Base-by-base conservation (phyloP, 1,139 yeast species). In the Candida sp. region DNA sequence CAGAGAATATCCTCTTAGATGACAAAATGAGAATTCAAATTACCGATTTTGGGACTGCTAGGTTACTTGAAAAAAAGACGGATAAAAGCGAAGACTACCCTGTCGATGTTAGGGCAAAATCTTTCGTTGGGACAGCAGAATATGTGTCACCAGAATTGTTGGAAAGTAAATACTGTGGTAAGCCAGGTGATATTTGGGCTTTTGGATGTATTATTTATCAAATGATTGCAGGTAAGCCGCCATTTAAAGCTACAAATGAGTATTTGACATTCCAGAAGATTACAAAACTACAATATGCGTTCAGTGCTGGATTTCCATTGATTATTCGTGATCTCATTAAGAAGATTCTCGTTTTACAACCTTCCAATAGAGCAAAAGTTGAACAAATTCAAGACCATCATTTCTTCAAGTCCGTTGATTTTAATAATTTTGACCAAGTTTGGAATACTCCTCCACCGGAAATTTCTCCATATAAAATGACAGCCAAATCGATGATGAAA, bases 111-210 rank as follows among this genome's bases (percentile, higher is more conserved):
- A 55, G 80, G 50, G 82, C 80, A 4, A 81, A 84, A 12, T 84
- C 91, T 0, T 86, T 86, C 64, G 95, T 86, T 5, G 95, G 95
- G 0, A 93, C 99, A 2, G 96, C 96, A 0, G 85, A 80, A 49
- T 80, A 80, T 49, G 93, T 86, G 2, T 82, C 90, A 0, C 95
- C 95, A 0, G 95, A 87, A 55, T 61, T 87, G 33, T 64, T 87
- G 41, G 81, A 82, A 44, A 75, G 71, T 54, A 86, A 86, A 55
- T 79, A 81, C 50, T 84, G 90, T 58, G 87, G 88, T 11, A 82
- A 79, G 53, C 84, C 85, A 22, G 82, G 90, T 39, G 95, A 84
- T 63, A 65, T 84, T 27, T 87, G 95, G 95, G 93, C 95, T 0
- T 64, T 84, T 50, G 95, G 95, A 0, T 87, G 95, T 61, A 84